phyloP scores from a whole-genome alignment of 148 eudicot genomes.

The Agrostemma githago region DNA sequence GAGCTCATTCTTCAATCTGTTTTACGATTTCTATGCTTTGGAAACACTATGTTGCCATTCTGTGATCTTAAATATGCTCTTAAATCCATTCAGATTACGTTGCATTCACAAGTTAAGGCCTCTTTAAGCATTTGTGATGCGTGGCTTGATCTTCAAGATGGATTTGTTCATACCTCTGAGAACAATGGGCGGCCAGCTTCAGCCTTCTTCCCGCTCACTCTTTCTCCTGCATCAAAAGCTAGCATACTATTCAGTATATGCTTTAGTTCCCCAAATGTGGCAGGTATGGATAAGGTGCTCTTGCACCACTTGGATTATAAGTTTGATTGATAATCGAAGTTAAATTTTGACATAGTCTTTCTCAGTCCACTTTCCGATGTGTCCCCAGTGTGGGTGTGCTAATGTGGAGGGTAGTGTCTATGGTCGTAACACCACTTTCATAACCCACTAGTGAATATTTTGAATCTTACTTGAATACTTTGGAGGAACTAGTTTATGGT shows the following conservation, averaged over 20 bases:
- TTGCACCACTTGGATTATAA: background rate
- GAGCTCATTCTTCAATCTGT: background rate
- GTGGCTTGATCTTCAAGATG: conserved; percentile 97
- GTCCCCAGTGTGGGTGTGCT: background rate
- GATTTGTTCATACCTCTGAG: conserved; percentile 75
- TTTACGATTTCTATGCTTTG: background rate
- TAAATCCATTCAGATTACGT: conserved; percentile 55
- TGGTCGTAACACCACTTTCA: no score
- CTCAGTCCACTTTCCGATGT: background rate
- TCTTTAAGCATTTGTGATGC: conserved; percentile 79
- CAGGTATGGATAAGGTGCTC: conserved; percentile 38
- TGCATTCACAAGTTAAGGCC: conserved; percentile 93
- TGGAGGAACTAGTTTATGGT: no score
- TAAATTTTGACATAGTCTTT: background rate
- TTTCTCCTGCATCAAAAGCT: conserved; percentile 78
- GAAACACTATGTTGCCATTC: background rate
- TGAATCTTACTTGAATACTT: no score
- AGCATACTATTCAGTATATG: conserved; percentile 78
- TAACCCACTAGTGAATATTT: no score
- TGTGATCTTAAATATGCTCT: background rate
- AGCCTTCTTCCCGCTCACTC: conserved; percentile 71
- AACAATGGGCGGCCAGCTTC: conserved; percentile 74
- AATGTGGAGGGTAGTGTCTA: background rate
- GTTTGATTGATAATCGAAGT: conserved; percentile 5
- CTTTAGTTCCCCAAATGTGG: conserved; percentile 31